These are phyloP conservation scores for Phyllosticta citribraziliensis DNA, from an alignment of 2,329 filamentous ascomycete species.

Conservation along the genomic window DNA sequence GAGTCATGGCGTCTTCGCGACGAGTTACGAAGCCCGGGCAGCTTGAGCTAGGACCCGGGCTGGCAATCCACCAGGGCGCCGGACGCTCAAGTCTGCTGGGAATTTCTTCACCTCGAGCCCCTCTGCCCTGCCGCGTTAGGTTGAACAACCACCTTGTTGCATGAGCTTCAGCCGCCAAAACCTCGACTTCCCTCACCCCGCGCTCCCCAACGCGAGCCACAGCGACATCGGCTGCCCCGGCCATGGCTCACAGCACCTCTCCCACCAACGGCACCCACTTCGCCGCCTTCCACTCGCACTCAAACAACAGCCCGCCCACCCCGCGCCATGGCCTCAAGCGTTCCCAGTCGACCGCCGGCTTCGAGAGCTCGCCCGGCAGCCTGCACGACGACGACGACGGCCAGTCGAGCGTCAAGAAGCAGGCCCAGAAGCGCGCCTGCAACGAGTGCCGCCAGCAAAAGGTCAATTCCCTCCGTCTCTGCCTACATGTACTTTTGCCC, in stretches of 20 bases:
- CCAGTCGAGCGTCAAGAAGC: slow-evolving; percentile 16
- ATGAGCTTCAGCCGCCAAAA: not conserved
- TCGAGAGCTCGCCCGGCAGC: slow-evolving; percentile 29
- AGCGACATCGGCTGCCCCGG: not conserved
- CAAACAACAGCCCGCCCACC: slow-evolving; percentile 2
- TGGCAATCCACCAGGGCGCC: not conserved
- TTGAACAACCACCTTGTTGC: not conserved
- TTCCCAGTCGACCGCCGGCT: slow-evolving; percentile 14
- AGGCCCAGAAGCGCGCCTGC: slow-evolving; percentile 58
- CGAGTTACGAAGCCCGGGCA: not conserved
- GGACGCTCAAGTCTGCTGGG: not conserved
- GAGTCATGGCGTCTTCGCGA: not conserved
- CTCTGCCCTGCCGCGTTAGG: not conserved
- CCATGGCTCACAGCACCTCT: slow-evolving; percentile 9
- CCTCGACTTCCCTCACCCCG: slow-evolving; percentile 3
- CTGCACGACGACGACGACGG: slow-evolving; percentile 18
- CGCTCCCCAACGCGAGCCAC: slow-evolving; percentile 3
- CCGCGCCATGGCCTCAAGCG: slow-evolving; percentile 9
- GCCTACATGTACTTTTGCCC: not conserved
- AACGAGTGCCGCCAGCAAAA: slow-evolving; percentile 83
- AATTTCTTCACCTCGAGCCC: no score
- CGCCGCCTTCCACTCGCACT: not conserved
- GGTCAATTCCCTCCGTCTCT: slow-evolving; percentile 37
- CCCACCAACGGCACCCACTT: slow-evolving; percentile 10
- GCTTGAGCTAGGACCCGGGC: slow-evolving; percentile 2